These are phyloP conservation scores for Leptodermis oblonga DNA, from an alignment of 257 asterid genomes.

Conservation along the genomic window DNA sequence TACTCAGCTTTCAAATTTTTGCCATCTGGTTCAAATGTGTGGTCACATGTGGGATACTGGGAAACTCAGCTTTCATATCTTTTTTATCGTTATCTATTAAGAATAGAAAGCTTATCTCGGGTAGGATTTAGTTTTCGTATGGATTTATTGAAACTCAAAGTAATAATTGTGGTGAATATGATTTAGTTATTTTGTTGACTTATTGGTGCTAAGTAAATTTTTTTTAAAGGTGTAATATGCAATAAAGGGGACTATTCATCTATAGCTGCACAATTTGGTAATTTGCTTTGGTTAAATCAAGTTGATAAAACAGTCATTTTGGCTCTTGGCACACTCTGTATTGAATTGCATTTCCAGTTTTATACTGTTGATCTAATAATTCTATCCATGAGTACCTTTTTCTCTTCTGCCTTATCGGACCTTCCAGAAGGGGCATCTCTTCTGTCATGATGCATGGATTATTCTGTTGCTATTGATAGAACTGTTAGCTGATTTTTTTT, in stretches of 20 bases:
- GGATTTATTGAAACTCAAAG: not conserved
- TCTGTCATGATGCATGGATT: not conserved
- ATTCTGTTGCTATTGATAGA: not conserved
- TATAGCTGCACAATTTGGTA: not conserved
- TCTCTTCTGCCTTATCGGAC: too few species aligned
- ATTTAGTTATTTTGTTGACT: not conserved
- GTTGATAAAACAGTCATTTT: not conserved
- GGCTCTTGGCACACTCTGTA: too few species aligned
- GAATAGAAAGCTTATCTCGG: not conserved
- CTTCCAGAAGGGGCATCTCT: too few species aligned
- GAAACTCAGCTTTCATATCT: not conserved
- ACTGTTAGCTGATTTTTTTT: not conserved
- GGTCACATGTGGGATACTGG: not conserved
- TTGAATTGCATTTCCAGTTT: not conserved
- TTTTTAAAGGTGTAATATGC: not conserved
- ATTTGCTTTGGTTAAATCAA: not conserved
- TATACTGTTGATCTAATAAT: not conserved
- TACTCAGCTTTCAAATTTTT: too few species aligned
- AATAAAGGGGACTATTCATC: not conserved
- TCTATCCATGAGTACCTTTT: not conserved
- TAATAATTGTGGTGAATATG: not conserved
- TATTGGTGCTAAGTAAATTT: not conserved
- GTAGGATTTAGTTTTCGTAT: not conserved
- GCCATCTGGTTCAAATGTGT: not conserved
- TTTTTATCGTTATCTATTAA: not conserved